Evolutionary conservation across 257 asterid species (phyloP).

Genomic region (Handroanthus guayacan): DNA sequence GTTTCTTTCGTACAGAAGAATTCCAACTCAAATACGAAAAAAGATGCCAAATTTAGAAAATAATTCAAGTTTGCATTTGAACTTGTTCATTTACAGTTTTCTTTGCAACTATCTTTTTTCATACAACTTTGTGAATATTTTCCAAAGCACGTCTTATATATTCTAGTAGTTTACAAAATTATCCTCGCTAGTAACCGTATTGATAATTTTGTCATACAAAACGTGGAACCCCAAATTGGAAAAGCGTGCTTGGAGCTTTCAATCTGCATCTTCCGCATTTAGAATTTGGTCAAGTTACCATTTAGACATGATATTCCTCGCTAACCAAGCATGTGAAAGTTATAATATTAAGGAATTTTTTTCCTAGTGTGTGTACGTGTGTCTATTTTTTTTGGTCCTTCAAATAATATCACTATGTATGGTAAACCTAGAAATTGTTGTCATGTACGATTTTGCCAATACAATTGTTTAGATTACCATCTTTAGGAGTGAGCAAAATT

Average conservation of each 20-base stretch:
- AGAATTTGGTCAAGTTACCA: conserved; percentile 29
- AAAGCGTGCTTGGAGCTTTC: conserved; percentile 38
- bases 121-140: neutral
- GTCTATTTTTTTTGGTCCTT: neutral
- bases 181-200: neutral
- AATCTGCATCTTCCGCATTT: conserved; percentile 25
- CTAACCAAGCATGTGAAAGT: neutral
- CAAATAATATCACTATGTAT: too few relatives aligned
- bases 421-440: too few relatives aligned
- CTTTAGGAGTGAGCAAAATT: too few relatives aligned
- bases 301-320: neutral
- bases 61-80: neutral
- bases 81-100: neutral
- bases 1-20: too few relatives aligned
- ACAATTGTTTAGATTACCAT: too few relatives aligned
- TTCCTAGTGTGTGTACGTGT: neutral
- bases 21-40: neutral
- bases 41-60: too few relatives aligned
- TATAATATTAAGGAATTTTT: neutral
- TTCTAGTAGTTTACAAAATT: neutral
- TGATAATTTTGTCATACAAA: neutral
- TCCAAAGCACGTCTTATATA: neutral
- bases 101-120: neutral
- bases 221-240: conserved; percentile 9
- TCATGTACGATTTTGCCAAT: too few relatives aligned